Base-by-base conservation (phyloP, 805 yeast species). In the Alloascoidea africana region DNA sequence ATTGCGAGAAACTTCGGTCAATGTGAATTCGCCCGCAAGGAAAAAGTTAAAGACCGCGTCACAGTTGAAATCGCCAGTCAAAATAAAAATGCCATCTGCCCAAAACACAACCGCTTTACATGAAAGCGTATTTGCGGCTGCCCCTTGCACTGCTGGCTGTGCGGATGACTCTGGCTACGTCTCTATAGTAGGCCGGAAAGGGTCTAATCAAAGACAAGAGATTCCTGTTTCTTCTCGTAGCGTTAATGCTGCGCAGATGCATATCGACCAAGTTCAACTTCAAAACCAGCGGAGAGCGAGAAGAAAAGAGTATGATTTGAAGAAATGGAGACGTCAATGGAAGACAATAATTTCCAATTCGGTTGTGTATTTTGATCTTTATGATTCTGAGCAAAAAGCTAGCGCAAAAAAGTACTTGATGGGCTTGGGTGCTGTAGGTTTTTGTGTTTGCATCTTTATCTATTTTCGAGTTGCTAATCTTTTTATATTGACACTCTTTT, bases 291-390 rank as follows among this genome's bases (percentile, higher is more conserved):
- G n/a, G n/a, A n/a, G n/a, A 16, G 42, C 38, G 13, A 30, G 18
- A 34, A 8, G 11, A 56, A 5, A 68, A 68, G 2, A 66, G 60
- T 14, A 8, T 23, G 75, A 70, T 44, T 48, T 70, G 36, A 49
- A 58, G 37, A 61, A 60, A 42, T 78, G 87, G 87, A 81, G 76
- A 46, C 62, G 59, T 17, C 66, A 70, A 36, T 78, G 86, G 86
- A 62, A 65, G 35, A 62, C 62, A 40, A 73, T 76, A 42, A 71
- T 78, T 74, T 59, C 61, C 38, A 68, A 63, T 38, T 65, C 79
- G 6, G 64, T 66, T 15, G 71, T 76, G 16, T 78, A 75, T 52
- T 74, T 78, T 42, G 86, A 78, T 53, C 58, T 55, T 14, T 52
- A 62, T 5, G 70, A 66, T 36, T 18, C 33, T 4, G 43, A 41